Evolutionary conservation across 2,329 filamentous ascomycete species (phyloP).

Genomic region (Aspergillus tubingensis): DNA sequence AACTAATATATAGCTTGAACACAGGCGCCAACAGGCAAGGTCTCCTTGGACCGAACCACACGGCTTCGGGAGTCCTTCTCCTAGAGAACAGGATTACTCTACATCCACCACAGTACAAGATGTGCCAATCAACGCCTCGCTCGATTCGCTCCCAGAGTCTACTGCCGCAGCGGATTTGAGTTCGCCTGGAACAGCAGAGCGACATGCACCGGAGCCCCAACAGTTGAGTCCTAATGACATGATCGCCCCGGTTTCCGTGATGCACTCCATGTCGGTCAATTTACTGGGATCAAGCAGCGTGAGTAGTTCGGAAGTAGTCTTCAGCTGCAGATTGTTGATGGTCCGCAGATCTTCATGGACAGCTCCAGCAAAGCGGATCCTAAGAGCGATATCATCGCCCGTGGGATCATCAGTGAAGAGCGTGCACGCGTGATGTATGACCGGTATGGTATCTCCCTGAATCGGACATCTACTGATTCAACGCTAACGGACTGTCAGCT

Average conservation of each 20-base stretch:
- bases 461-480: neutral
- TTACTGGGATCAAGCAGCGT: conserved; percentile 33
- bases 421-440: conserved; percentile 38
- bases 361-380: conserved; percentile 30
- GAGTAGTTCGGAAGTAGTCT: conserved; percentile 1
- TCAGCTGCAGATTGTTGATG: neutral
- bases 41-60: conserved; percentile 6
- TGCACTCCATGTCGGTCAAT: conserved; percentile 42
- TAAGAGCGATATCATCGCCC: conserved; percentile 32
- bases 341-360: conserved; percentile 34
- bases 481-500: conserved; percentile 20
- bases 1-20: neutral
- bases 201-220: conserved; percentile 33
- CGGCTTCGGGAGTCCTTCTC: conserved; percentile 27
- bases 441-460: conserved; percentile 22
- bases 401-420: conserved; percentile 37
- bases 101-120: conserved; percentile 23
- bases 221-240: conserved; percentile 39
- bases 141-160: conserved; percentile 26
- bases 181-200: conserved; percentile 27
- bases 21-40: neutral
- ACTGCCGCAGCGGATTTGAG: conserved; percentile 20
- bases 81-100: conserved; percentile 31
- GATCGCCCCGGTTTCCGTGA: conserved; percentile 38
- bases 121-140: conserved; percentile 22